Evolutionary conservation across 2,329 filamentous ascomycete species (phyloP).

Genomic region (Cladosporium sp.): DNA sequence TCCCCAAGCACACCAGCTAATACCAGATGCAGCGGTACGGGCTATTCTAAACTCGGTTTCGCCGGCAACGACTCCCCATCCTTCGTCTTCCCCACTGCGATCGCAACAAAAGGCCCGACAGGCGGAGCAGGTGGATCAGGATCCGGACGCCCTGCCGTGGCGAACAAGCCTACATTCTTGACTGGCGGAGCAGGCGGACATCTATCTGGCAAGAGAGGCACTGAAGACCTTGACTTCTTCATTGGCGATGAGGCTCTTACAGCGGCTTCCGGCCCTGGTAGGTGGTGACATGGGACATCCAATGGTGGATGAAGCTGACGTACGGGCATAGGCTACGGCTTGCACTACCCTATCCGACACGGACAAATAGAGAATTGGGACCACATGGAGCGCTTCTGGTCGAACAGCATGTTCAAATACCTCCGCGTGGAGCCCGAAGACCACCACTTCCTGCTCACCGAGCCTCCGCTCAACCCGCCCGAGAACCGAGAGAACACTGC

Average conservation of each 20-base stretch:
- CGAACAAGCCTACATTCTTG: slow-evolving; percentile 91
- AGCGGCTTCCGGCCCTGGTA: slow-evolving; percentile 76
- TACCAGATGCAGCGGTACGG: slow-evolving; percentile 72
- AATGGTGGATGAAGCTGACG: slow-evolving; percentile 3
- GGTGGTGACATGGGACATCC: slow-evolving; percentile 16
- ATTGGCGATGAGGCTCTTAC: slow-evolving; percentile 94
- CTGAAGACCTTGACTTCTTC: slow-evolving; percentile 96
- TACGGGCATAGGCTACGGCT: slow-evolving; percentile 65
- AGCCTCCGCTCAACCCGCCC: slow-evolving; percentile 95
- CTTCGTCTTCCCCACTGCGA: slow-evolving; percentile 98
- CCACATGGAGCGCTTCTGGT: slow-evolving; percentile 99
- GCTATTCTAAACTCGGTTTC: slow-evolving; percentile 98
- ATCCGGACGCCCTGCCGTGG: slow-evolving; percentile 82
- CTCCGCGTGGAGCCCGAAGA: slow-evolving; percentile 96
- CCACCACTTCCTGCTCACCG: slow-evolving; percentile 95
- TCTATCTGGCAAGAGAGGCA: slow-evolving; percentile 85
- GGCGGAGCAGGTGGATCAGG: slow-evolving; percentile 65
- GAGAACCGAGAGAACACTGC: slow-evolving; percentile 99
- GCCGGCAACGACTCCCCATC: slow-evolving; percentile 98
- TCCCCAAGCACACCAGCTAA: slow-evolving; percentile 18
- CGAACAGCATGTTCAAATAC: slow-evolving; percentile 99
- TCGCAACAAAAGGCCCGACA: slow-evolving; percentile 80
- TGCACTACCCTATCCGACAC: slow-evolving; percentile 96
- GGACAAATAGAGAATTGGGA: slow-evolving; percentile 99
- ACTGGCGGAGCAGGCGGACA: slow-evolving; percentile 87